These are phyloP conservation scores for Gastrolobium villosum DNA, from an alignment of 306 rosid species.

Conservation along the genomic window DNA sequence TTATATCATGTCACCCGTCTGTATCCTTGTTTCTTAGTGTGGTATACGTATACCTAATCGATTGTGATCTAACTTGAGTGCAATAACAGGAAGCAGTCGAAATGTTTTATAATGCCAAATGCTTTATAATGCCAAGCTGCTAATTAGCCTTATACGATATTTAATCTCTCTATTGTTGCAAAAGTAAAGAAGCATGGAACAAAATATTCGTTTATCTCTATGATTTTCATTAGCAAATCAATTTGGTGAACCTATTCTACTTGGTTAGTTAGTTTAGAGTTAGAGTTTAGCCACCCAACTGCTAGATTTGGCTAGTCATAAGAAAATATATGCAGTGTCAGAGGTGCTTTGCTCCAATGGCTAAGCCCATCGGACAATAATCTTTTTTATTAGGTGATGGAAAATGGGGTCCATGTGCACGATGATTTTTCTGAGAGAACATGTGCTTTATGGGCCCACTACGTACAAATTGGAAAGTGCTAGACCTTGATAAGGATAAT, in stretches of 20 bases:
- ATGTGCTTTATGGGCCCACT: conserved; percentile 28
- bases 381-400: not conserved
- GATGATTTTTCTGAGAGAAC: conserved; percentile 14
- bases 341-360: not conserved
- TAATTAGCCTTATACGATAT: too few species aligned
- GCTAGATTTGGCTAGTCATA: conserved; percentile 15
- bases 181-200: too few species aligned
- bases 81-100: too few species aligned
- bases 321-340: conserved; percentile 25
- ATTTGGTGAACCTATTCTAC: not conserved
- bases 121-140: too few species aligned
- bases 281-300: not conserved
- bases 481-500: conserved; percentile 7
- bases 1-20: too few species aligned
- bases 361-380: not conserved
- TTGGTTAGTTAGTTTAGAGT: not conserved
- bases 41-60: too few species aligned
- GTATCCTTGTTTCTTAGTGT: too few species aligned
- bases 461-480: conserved; percentile 4
- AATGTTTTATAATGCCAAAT: too few species aligned
- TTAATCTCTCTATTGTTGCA: too few species aligned
- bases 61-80: too few species aligned
- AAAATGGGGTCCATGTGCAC: conserved; percentile 20
- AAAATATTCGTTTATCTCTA: too few species aligned
- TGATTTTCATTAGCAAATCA: not conserved